Conservation (phyloP, 768 basidiomycete species). For the Suillus alpinus region DNA sequence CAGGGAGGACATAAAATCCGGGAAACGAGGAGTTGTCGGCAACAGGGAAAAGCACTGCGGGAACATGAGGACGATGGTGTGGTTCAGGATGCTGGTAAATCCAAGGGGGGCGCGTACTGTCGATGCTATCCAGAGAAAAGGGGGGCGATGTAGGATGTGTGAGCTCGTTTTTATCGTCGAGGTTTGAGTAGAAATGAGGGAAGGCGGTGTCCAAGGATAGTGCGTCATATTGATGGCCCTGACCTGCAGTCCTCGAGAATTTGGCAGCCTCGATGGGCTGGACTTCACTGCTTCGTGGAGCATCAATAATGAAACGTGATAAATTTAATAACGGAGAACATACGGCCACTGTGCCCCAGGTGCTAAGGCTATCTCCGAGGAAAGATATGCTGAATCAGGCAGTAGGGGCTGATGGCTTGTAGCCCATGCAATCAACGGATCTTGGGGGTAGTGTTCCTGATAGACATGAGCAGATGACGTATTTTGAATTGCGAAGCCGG, state of each 20-base stretch:
- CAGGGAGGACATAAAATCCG: neutral
- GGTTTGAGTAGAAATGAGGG: neutral
- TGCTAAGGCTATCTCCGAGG: neutral
- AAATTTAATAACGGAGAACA: neutral
- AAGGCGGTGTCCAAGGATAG: neutral
- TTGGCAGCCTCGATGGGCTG: neutral
- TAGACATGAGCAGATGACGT: neutral
- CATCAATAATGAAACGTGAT: neutral
- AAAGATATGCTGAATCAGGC: neutral
- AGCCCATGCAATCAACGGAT: neutral
- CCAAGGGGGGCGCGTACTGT: neutral
- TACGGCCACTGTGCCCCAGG: neutral
- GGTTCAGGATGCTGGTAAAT: neutral
- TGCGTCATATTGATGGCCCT: neutral
- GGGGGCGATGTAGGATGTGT: neutral
- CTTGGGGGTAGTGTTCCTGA: neutral
- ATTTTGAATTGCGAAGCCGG: neutral
- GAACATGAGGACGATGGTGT: neutral
- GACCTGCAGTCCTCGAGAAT: neutral
- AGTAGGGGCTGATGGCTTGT: neutral
- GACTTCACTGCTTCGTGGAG: neutral
- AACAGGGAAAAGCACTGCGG: neutral
- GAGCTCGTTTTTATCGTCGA: neutral
- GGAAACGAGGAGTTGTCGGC: neutral
- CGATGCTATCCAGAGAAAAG: neutral